Evolutionary conservation across 768 basidiomycete genomes (phyloP), one percentile per base, ranked within the genome.

Genomic region (button mushroom (Agaricus bisporus)): DNA sequence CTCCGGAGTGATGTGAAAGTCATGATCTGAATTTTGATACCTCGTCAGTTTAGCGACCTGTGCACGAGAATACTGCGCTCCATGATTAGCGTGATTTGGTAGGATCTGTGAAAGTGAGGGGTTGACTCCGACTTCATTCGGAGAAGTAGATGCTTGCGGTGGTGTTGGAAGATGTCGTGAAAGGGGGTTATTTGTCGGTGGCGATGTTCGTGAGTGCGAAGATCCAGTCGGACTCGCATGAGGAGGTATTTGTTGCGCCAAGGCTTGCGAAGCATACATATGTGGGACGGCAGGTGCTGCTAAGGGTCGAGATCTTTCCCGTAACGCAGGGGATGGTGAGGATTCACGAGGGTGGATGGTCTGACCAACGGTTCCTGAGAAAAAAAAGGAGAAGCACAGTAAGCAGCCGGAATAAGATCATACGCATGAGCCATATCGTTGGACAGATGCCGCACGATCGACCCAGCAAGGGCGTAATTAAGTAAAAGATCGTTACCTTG

Each of bases 1-100:
- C 58, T 87, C 82, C 35, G 81, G 79, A 0, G 85, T 85, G 74
- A 88, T 78, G 47, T 84, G 77, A 76, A 81, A 86, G 38, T 74
- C 74, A 39, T 81, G 81, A 36, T 82, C 81, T 61, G 77, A 61
- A 10, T 71, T 66, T 39, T 80, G 76, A 61, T 76, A 82, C 52
- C 80, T 67, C 17, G 85, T 74, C 62, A 86, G 85, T 26, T 74
- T 77, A 10, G 79, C 75, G 3, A 77, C 73, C 0, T 78, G 69
- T 5, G 73, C 72, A 44, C 83, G 82, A n/a, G 85, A 77, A 52
- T 84, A 84, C 35, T 80, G 80, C 45, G 78, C 66, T 57, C 64
- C 68, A 47, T 66, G 56, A 56, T 67, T 68, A 48, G 65, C 55
- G 29, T 65, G 61, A 45, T 71, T 70, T 47, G 68, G 68, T 1